Percentiles rank a stretch among this genome's conserved stretches.
These are phyloP conservation scores for Alternaria ventricosa DNA, from an alignment of 2,329 filamentous ascomycete genomes.

Conservation along the genomic window DNA sequence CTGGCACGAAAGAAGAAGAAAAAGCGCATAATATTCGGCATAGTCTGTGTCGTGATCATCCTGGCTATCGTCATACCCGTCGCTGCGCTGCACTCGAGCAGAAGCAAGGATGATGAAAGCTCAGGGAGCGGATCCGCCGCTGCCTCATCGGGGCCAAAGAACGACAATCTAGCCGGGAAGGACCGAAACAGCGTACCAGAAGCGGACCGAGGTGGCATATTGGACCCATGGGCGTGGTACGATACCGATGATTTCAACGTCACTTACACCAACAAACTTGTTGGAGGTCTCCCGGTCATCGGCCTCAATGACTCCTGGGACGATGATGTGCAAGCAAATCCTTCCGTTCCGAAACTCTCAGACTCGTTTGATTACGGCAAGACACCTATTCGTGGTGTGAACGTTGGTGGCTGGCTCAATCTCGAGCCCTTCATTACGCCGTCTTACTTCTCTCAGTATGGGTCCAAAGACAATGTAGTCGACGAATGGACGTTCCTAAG, in stretches of 20 bases:
- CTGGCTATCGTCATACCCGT: constrained; percentile 57
- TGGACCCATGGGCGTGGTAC: constrained; percentile 92
- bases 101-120: constrained; percentile 44
- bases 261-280: constrained; percentile 84
- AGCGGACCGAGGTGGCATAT: constrained; percentile 73
- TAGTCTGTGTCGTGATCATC: constrained; percentile 47
- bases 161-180: constrained; percentile 55
- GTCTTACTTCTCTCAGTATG: constrained; percentile 79
- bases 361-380: constrained; percentile 79
- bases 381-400: constrained; percentile 85
- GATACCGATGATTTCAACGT: constrained; percentile 91
- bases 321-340: constrained; percentile 78
- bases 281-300: constrained; percentile 90
- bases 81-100: constrained; percentile 54
- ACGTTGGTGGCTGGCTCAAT: constrained; percentile 91
- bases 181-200: constrained; percentile 55
- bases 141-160: constrained; percentile 43
- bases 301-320: constrained; percentile 86
- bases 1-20: constrained; percentile 49
- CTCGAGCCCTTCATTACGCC: constrained; percentile 96
- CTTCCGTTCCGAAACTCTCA: constrained; percentile 78
- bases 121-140: constrained; percentile 27
- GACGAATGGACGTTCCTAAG: constrained; percentile 85
- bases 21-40: constrained; percentile 61
- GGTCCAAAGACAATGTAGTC: constrained; percentile 68